Percentiles rank a stretch among this genome's conserved stretches.
Evolutionary conservation across 108 stramenopile genomes (phyloP).

Genomic region (Heterococcus sp.): DNA sequence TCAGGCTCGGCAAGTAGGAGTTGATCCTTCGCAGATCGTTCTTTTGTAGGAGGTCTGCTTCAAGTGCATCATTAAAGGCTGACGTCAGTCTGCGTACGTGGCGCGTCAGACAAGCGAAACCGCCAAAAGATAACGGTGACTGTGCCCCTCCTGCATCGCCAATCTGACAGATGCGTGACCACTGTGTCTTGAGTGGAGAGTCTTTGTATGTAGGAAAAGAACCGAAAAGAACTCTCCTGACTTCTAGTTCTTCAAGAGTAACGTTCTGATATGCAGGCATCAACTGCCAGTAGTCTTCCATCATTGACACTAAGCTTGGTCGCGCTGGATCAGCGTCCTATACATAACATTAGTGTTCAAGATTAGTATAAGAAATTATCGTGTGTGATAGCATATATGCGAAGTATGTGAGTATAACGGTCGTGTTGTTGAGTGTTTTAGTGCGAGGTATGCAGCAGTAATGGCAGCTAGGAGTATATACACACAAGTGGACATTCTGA

Average conservation of each 20-base stretch:
- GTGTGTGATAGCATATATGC: too few species aligned
- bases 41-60: constrained; percentile 70
- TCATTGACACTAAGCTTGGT: constrained; percentile 65
- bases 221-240: constrained; percentile 80
- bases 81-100: constrained; percentile 74
- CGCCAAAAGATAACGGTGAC: constrained; percentile 89
- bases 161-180: constrained; percentile 57
- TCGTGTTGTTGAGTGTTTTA: too few species aligned
- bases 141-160: constrained; percentile 89
- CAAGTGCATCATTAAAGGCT: constrained; percentile 69
- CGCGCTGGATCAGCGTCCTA: constrained; percentile 74
- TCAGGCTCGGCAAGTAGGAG: constrained; percentile 82
- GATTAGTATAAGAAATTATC: too few species aligned
- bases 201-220: constrained; percentile 89
- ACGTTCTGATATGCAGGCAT: constrained; percentile 60
- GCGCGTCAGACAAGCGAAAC: constrained; percentile 85
- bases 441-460: too few species aligned
- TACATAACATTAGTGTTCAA: too few species aligned
- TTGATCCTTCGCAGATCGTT: constrained; percentile 81
- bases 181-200: constrained; percentile 76
- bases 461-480: too few species aligned
- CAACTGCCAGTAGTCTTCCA: constrained; percentile 88
- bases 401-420: too few species aligned
- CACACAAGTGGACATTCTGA: too few species aligned
- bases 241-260: constrained; percentile 65